Evolutionary conservation across 352 stramenopile species (phyloP), one percentile per base, ranked within the genome.

Genomic region (Globisporangium paroecandrum): DNA sequence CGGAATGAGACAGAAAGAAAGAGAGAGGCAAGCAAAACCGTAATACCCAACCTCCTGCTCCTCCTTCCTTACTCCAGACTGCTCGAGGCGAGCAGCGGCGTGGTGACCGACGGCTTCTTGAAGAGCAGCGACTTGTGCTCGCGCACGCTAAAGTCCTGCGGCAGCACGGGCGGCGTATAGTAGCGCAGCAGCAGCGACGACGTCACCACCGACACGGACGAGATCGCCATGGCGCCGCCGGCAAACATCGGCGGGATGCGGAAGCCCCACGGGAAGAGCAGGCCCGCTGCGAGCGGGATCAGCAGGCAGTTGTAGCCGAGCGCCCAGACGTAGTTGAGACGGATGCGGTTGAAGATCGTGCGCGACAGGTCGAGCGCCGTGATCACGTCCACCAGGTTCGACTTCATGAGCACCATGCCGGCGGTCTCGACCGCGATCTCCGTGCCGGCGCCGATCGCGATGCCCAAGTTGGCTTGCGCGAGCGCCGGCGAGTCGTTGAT

Each of bases 401-500:
- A 91, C 75, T 94, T 94, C 86, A 94, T 94, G 58, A 95, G 81
- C 64, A 95, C 86, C 77, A 99, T 97, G 61, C 97, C 95, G 1
- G 96, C 97, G 25, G 97, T 98, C 78, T 99, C 98, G 15, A 99
- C 93, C 2, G 98, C 98, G 69, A 99, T 98, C 68, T 99, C 94
- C 25, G 96, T 98, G 53, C 97, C 97, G 53, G 85, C 91, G 9
- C 96, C 97, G 27, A 98, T 95, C 20, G 96, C 96, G 49, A 99
- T 98, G 9, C 98, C 98, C 20, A 99, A 78, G 74, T 99, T 90
- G 4, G 98, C 97, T 80, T 98, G 90, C 3, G 97, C 97, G 25
- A 99, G 75, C 12, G 98, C 98, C 36, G 98, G 97, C 20, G 96
- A 98, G 78, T 99, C 98, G 77, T 99, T 99, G 71, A 99, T 97